Base-by-base conservation (phyloP, 139 green algal species). In the Pleodorina starrii region DNA sequence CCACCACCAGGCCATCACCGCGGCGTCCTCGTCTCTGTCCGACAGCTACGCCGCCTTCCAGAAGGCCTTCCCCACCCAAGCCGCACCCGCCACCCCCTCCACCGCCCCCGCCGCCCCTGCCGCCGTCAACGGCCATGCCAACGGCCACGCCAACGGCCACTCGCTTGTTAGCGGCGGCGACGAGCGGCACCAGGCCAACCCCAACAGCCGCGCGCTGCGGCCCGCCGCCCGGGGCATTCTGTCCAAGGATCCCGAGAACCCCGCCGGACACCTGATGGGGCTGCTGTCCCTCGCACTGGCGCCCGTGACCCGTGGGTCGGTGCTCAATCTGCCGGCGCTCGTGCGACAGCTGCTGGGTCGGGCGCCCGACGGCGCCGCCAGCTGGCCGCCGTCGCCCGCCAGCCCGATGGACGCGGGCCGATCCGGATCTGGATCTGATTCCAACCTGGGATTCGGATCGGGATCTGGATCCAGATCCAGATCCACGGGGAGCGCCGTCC, bases 271-370 rank as follows among this genome's bases (percentile, higher is more conserved):
- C 25, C 66, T 80, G 3, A 2, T 81, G 68, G 32, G 68, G 17
- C 42, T 81, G 1, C 81, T 87, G 10, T 32, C 43, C 27, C n/a
- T 29, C 29, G 29, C 63, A 16, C 81, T 87, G 27, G 42, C n/a
- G 12, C 43, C 60, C 7, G 60, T 77, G 42, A 66, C 29, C 27
- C 27, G 19, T 14, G 60, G 36, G 36, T 85, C 78, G 11, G 32
- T 21, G 38, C 12, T 43, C 57, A 77, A 87, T 60, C 43, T 87
- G n/a, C 21, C 36, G 38, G 79, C 79, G 57, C 79, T 86, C 25
- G 29, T 86, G 27, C 60, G 63, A 17, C 81, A 87, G 60, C 29
- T 87, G 17, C 43, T 44, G 27, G 81, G 81, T 60, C 36, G 60
- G 35, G 35, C 54, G n/a, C 44, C 36, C 54, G 78, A 73, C 51